Evolutionary conservation across 768 basidiomycete species (phyloP).

Genomic region (Porphyrellus cyaneotinctus): DNA sequence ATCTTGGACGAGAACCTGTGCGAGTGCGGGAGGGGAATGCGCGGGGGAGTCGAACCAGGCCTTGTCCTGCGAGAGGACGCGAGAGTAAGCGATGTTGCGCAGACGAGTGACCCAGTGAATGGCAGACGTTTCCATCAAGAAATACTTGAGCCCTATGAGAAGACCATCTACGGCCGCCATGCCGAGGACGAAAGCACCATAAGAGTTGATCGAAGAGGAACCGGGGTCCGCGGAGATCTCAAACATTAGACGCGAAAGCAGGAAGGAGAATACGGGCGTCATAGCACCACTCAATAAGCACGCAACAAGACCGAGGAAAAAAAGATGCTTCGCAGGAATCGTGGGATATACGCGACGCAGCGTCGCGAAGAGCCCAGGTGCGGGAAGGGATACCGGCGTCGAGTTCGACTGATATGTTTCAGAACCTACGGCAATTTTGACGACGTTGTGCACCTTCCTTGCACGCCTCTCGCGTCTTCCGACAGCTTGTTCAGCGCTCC

Average conservation of each 20-base stretch:
- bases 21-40: constrained; percentile 56
- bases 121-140: constrained; percentile 70
- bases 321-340: constrained; percentile 67
- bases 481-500: constrained; percentile 37
- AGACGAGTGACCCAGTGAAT: constrained; percentile 72
- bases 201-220: constrained; percentile 61
- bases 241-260: constrained; percentile 77
- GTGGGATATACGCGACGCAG: constrained; percentile 60
- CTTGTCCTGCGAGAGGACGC: constrained; percentile 77
- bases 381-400: neutral
- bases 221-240: constrained; percentile 70
- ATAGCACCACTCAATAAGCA: constrained; percentile 74
- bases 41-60: constrained; percentile 75
- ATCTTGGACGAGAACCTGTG: constrained; percentile 81
- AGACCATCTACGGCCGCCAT: constrained; percentile 75
- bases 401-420: constrained; percentile 1
- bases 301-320: constrained; percentile 66
- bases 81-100: constrained; percentile 51
- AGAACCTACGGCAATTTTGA: constrained; percentile 3
- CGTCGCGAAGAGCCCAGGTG: constrained; percentile 33
- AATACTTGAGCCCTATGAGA: constrained; percentile 71
- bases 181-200: constrained; percentile 68
- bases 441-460: constrained; percentile 7
- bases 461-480: constrained; percentile 32
- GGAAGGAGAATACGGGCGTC: constrained; percentile 90